These are phyloP conservation scores for Phytophthora pini DNA, from an alignment of 352 stramenopile species.

Conservation along the genomic window DNA sequence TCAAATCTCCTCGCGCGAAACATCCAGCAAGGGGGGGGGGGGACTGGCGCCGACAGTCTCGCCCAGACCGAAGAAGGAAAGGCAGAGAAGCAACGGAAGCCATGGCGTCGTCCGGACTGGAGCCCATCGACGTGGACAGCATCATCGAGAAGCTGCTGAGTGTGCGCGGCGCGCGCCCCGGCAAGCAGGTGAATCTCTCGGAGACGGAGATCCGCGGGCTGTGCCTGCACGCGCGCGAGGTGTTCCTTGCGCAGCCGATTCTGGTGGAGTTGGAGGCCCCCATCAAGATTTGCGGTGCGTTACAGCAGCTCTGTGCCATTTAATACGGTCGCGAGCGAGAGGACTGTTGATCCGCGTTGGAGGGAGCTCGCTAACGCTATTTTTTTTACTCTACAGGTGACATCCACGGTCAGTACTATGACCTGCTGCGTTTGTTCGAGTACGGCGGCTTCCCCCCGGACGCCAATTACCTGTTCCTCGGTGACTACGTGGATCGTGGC, in stretches of 20 bases:
- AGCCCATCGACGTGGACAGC: conserved; percentile 84
- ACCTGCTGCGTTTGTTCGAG: conserved; percentile 98
- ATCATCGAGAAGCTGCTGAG: conserved; percentile 93
- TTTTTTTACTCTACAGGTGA: conserved; percentile 74
- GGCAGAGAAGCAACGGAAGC: conserved; percentile 31
- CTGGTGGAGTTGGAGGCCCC: conserved; percentile 98
- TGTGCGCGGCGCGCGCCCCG: conserved; percentile 86
- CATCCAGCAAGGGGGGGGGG: conserved; percentile 23
- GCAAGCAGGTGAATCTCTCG: conserved; percentile 94
- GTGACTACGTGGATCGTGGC: conserved; percentile 95
- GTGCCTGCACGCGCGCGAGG: conserved; percentile 96
- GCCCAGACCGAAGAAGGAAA: conserved; percentile 39
- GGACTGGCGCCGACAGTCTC: conserved; percentile 26
- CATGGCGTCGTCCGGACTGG: conserved; percentile 63
- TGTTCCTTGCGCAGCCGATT: conserved; percentile 99
- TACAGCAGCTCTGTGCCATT: neutral
- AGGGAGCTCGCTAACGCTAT: conserved; percentile 16
- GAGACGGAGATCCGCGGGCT: conserved; percentile 98
- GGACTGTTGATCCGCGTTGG: neutral
- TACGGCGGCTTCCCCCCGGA: conserved; percentile 91
- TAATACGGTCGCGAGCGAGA: neutral
- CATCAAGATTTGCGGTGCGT: conserved; percentile 97
- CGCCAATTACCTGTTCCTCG: conserved; percentile 74
- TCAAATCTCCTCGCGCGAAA: conserved; percentile 8
- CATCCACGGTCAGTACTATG: conserved; percentile 99